Conservation (phyloP, 164 flowering plant genomes). For the Malania oleifera region DNA sequence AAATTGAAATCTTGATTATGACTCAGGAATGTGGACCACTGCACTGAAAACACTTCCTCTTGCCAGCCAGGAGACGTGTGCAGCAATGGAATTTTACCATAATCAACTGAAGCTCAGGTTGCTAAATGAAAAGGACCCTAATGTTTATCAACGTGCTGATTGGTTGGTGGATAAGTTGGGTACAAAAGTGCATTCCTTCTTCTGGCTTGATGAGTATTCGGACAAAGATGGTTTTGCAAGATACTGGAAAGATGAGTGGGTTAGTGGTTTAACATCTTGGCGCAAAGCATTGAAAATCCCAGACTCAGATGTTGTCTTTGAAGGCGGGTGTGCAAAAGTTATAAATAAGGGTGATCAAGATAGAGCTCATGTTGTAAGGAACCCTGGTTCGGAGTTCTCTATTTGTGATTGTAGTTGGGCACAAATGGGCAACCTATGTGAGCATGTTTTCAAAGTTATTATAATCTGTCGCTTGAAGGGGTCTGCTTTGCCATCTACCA, state of each 20-base stretch:
- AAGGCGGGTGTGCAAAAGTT: constrained; percentile 56
- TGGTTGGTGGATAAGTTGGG: constrained; percentile 88
- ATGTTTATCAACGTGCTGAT: constrained; percentile 76
- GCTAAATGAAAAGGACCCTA: constrained; percentile 61
- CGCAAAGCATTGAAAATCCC: constrained; percentile 60
- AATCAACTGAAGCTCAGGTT: constrained; percentile 70
- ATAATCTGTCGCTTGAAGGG: constrained; percentile 43
- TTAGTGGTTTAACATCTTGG: constrained; percentile 83
- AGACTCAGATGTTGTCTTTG: constrained; percentile 61
- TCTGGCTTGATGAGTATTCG: constrained; percentile 89
- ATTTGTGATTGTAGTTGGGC: constrained; percentile 81
- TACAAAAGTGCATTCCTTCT: constrained; percentile 84
- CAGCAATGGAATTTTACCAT: constrained; percentile 90
- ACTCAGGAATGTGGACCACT: constrained; percentile 57
- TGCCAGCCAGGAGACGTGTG: constrained; percentile 80
- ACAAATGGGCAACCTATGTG: constrained; percentile 78
- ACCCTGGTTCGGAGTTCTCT: constrained; percentile 80
- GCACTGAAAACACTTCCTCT: constrained; percentile 64
- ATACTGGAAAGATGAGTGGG: constrained; percentile 80
- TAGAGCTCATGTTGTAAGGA: constrained; percentile 45
- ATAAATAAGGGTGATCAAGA: constrained; percentile 39
- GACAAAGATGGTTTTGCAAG: constrained; percentile 72
- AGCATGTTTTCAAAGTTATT: constrained; percentile 66
- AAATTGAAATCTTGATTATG: constrained; percentile 8
- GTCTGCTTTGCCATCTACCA: constrained; percentile 44